Evolutionary conservation across 2,329 filamentous ascomycete genomes (phyloP), one percentile per base, ranked within the genome.

Genomic region (Dactylella cylindrospora): DNA sequence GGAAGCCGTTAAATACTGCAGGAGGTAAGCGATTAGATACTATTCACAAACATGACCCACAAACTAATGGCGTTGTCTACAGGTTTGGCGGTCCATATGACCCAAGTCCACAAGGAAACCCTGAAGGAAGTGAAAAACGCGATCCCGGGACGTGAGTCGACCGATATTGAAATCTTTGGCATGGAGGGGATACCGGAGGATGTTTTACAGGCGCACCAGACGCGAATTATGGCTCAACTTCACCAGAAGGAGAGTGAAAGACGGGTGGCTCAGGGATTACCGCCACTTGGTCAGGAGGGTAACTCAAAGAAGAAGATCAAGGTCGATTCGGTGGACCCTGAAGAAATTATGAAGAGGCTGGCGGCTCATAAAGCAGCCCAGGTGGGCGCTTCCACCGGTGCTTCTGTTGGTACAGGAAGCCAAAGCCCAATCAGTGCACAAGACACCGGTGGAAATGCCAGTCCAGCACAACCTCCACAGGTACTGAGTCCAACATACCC

Each of bases 11-110:
- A 52, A 96, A 95, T 72, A 98, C 93, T 1, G 90, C 90, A 33
- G 93, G 93, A 80, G 93, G 90, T 94, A 74, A 71, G 81, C 72
- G 25, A 17, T 23, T 5, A 52, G 41, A 26, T 33, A 8, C 22
- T 28, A 25, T 13, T 8, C 13, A 31, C 39, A 28, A 29, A 28
- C 31, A 7, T 36, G 19, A 31, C n/a, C n/a, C n/a, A n/a, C n/a
- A n/a, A n/a, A n/a, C 53, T 52, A 41, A 45, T 33, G 8, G 33
- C 33, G 38, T 15, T 47, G 51, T 45, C 12, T 19, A 32, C 67
- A 95, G 90, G 93, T 77, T 82, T 98, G 62, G 88, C 86, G 28
- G 93, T 98, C 50, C 93, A 98, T 73, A 86, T 97, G 88, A 94
- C 91, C 72, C 93, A 98, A 73, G 93, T 98, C 40, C 93, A 98